phyloP scores from a whole-genome alignment of 2,329 filamentous ascomycete genomes.

The Cordyceps javanica region DNA sequence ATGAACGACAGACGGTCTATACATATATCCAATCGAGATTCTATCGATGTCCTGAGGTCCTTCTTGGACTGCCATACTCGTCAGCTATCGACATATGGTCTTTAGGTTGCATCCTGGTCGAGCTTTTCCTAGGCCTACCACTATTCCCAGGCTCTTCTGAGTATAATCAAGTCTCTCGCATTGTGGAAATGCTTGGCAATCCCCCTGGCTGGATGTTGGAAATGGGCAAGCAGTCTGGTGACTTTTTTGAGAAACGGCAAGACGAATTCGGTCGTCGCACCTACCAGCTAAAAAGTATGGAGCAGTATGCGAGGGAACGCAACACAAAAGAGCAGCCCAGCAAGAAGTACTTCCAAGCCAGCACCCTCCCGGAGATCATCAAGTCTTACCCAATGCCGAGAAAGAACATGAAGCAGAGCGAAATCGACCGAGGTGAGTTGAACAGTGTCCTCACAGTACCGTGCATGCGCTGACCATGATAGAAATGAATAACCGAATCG shows the following conservation, averaged over 20 bases:
- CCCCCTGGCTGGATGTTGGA: slow-evolving; percentile 99
- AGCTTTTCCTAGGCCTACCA: slow-evolving; percentile 89
- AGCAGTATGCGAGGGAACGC: slow-evolving; percentile 93
- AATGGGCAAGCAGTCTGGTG: slow-evolving; percentile 94
- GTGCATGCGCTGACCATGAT: slow-evolving; percentile 17
- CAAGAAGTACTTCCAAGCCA: slow-evolving; percentile 98
- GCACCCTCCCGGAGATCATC: slow-evolving; percentile 91
- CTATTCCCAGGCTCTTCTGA: slow-evolving; percentile 96
- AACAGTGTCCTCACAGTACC: neutral
- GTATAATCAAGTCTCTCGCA: slow-evolving; percentile 96
- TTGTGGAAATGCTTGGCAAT: slow-evolving; percentile 95
- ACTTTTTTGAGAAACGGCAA: slow-evolving; percentile 89
- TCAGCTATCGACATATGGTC: slow-evolving; percentile 99
- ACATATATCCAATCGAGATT: slow-evolving; percentile 99
- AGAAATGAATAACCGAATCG: slow-evolving; percentile 98
- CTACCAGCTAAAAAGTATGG: slow-evolving; percentile 93
- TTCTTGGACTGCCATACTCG: slow-evolving; percentile 93
- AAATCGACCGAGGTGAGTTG: slow-evolving; percentile 81
- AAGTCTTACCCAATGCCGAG: slow-evolving; percentile 96
- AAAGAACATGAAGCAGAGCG: slow-evolving; percentile 98
- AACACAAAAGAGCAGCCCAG: slow-evolving; percentile 96
- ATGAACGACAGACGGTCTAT: slow-evolving; percentile 97
- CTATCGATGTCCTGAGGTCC: slow-evolving; percentile 92
- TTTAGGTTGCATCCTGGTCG: slow-evolving; percentile 93
- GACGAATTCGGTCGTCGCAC: slow-evolving; percentile 91